Evolutionary conservation across 306 rosid genomes (phyloP).

Genomic region (Casuarina glauca): DNA sequence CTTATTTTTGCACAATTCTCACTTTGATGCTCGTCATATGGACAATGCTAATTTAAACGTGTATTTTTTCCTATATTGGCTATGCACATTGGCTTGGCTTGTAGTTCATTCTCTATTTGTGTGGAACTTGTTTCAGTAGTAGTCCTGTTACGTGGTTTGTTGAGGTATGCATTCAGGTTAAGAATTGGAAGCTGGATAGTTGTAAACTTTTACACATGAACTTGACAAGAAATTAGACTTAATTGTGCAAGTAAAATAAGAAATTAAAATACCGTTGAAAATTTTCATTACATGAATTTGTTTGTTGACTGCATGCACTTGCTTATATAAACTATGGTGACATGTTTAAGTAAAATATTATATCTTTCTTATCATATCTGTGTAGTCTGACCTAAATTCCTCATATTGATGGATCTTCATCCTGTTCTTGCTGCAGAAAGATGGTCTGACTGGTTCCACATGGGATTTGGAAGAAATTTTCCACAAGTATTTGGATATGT

Average conservation of each 20-base stretch:
- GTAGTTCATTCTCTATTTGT: too few species aligned
- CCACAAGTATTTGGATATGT: slow-evolving; percentile 46
- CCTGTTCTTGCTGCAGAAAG: slow-evolving; percentile 39
- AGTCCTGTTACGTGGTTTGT: too few species aligned
- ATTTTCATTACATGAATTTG: not conserved
- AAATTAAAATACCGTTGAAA: too few species aligned
- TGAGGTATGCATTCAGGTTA: too few species aligned
- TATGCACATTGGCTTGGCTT: too few species aligned
- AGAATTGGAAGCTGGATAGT: too few species aligned
- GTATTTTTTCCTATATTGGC: too few species aligned
- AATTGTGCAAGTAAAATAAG: not conserved
- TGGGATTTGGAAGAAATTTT: slow-evolving; percentile 53
- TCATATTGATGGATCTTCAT: not conserved
- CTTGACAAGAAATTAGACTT: not conserved
- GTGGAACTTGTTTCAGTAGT: too few species aligned
- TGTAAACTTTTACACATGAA: too few species aligned
- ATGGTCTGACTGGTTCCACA: slow-evolving; percentile 22
- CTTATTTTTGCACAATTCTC: not conserved
- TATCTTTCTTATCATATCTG: not conserved
- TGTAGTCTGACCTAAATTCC: not conserved
- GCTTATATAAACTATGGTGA: not conserved
- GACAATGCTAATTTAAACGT: too few species aligned
- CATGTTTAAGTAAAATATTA: not conserved
- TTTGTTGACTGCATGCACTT: not conserved
- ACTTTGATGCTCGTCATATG: not conserved